Evolutionary conservation across 2,329 filamentous ascomycete species (phyloP).

Genomic region (Xylariaceae sp.): DNA sequence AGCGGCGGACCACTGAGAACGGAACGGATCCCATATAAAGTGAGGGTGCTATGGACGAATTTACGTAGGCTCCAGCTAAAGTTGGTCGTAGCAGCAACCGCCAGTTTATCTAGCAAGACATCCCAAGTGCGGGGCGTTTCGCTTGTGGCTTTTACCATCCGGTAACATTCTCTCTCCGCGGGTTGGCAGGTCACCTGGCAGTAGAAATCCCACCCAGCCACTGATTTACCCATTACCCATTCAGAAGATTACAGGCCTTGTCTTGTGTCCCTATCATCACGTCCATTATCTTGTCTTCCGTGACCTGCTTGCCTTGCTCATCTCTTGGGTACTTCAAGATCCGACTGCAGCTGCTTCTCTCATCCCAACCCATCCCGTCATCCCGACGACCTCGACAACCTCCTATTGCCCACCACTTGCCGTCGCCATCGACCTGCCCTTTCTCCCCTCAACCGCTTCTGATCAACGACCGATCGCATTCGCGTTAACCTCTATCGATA

Average conservation of each 20-base stretch:
- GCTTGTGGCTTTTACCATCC: not conserved
- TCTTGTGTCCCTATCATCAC: not conserved
- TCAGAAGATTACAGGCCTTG: not conserved
- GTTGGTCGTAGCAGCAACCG: no score
- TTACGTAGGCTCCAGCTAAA: no score
- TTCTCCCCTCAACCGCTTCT: not conserved
- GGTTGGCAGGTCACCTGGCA: not conserved
- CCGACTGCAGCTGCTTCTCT: slow-evolving; percentile 8
- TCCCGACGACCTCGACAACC: not conserved
- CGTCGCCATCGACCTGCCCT: not conserved
- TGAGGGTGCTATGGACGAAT: no score
- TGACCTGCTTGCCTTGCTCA: slow-evolving; percentile 2
- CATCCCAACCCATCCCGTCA: not conserved
- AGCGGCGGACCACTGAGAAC: not conserved
- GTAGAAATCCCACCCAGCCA: not conserved
- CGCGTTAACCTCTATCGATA: not conserved
- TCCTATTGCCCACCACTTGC: not conserved
- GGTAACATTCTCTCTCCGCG: not conserved
- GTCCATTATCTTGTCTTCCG: not conserved
- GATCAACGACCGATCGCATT: not conserved
- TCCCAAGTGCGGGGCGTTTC: not conserved
- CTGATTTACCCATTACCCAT: not conserved
- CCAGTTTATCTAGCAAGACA: not conserved
- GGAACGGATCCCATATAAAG: no score
- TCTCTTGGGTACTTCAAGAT: slow-evolving; percentile 1